These are phyloP conservation scores for Acanthamoeba castellanii DNA, from an alignment of 208 protist genomes.

Conservation along the genomic window DNA sequence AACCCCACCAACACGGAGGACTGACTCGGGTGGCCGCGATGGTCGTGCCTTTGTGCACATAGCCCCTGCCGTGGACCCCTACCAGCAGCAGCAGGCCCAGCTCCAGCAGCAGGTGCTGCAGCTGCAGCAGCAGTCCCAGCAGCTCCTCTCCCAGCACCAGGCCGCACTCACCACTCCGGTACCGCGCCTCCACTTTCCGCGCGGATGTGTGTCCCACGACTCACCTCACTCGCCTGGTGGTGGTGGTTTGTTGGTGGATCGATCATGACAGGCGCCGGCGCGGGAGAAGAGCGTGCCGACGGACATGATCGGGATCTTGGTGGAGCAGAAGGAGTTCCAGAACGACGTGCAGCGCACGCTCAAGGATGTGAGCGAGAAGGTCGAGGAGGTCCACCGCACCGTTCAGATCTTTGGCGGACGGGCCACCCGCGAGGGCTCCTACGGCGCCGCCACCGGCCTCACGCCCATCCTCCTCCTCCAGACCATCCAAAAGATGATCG, in stretches of 20 bases:
- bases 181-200: too few species aligned
- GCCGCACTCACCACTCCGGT: background rate
- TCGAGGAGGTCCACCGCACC: constrained; percentile 48
- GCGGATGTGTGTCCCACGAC: too few species aligned
- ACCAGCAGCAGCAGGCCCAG: constrained; percentile 54
- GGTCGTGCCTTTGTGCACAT: background rate
- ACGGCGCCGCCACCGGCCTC: background rate
- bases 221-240: too few species aligned
- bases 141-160: constrained; percentile 30
- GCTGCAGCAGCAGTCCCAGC: constrained; percentile 31
- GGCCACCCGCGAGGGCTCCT: background rate
- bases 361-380: constrained; percentile 26
- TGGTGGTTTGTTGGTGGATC: background rate
- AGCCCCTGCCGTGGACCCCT: constrained; percentile 5
- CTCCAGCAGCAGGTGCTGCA: constrained; percentile 57
- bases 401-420: background rate
- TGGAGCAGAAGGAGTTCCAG: constrained; percentile 61
- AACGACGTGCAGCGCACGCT: constrained; percentile 47
- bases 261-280: background rate
- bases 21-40: too few species aligned
- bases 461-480: constrained; percentile 34
- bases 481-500: constrained; percentile 54
- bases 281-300: constrained; percentile 49
- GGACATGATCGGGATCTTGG: constrained; percentile 63
- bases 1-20: background rate